phyloP scores from a whole-genome alignment of 352 stramenopile species.

The Globisporangium parvum region DNA sequence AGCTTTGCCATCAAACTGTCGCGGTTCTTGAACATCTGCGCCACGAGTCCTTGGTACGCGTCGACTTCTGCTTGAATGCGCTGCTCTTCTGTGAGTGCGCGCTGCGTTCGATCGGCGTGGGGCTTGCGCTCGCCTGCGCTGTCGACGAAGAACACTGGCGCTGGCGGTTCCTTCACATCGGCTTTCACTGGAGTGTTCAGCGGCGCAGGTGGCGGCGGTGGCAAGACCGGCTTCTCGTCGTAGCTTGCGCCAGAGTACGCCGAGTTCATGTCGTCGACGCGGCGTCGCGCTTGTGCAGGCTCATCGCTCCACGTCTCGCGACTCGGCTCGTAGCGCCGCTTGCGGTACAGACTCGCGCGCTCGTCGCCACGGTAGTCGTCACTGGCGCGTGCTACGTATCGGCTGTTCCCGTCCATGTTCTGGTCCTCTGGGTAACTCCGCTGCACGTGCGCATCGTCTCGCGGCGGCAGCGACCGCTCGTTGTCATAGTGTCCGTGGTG shows the following conservation, averaged over 20 bases:
- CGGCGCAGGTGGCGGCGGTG: not conserved
- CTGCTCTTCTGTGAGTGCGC: conserved; percentile 17
- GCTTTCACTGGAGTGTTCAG: not conserved
- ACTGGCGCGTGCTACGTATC: not conserved
- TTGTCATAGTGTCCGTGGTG: no score
- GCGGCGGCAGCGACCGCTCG: no score
- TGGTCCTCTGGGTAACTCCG: not conserved
- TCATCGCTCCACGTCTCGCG: conserved; percentile 2
- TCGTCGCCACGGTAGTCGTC: not conserved
- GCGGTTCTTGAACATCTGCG: conserved; percentile 41
- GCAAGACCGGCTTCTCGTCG: not conserved
- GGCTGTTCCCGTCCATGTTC: conserved; percentile 1
- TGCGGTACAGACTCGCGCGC: conserved; percentile 9
- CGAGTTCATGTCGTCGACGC: not conserved
- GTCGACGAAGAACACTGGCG: conserved; percentile 24
- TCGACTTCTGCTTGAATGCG: conserved; percentile 38
- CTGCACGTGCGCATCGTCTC: no score
- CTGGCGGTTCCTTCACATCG: not conserved
- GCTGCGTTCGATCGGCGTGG: conserved; percentile 15
- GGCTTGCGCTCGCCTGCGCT: conserved; percentile 30
- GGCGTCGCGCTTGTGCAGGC: conserved; percentile 1
- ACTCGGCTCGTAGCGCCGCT: conserved; percentile 13
- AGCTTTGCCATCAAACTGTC: conserved; percentile 28
- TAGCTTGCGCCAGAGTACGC: not conserved
- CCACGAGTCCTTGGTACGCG: conserved; percentile 54